Evolutionary conservation across 139 green algal genomes (phyloP), one percentile per base, ranked within the genome.

Genomic region (Auxenochlorella pyrenoidosa): DNA sequence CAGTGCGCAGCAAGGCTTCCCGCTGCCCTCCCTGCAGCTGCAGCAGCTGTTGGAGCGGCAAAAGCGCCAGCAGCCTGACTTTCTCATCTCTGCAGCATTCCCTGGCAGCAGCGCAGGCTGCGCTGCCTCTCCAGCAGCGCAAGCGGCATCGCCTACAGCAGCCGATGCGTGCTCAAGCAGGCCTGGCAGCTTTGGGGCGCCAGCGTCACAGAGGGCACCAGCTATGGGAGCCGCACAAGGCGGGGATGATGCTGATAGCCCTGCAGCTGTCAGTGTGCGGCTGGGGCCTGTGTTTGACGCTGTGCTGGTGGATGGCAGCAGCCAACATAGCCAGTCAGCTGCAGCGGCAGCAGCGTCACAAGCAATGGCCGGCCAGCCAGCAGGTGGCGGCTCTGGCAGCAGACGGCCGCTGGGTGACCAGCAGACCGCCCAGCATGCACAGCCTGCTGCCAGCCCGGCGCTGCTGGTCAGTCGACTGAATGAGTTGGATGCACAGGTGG

Each of bases 401-500:
- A 75, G 68, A 12, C 8, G 68, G 68, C 68, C 66, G 66, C 66
- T 24, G 5, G 12, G 34, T 1, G 16, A 71, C 63, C 63, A 30
- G 34, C 63, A 71, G 24, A 16, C 66, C 10, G 66, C 30, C 66
- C 66, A 40, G 66, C 66, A 24, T 40, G 30, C 13, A 2, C 21
- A 18, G 1, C 66, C 66, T 71, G 63, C 28, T 71, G 34, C 40
- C 41, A 72, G 32, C 40, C 63, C 43, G 5, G 58, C 36, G 1
- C 5, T 70, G 82, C 82, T 86, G 66, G 21, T 34, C 3, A 88
- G 84, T 59, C 58, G 75, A 2, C 18, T 79, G 19, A 83, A 58
- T 12, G 73, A 88, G 32, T 40, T 88, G 75, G 71, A 88, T 30
- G 84, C 84, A 58, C 73, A 88, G 84, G 84, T 88, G 59, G 3